Evolutionary conservation across 1,284 basidiomycete species (phyloP).

Genomic region (Rhodotorula sp.): DNA sequence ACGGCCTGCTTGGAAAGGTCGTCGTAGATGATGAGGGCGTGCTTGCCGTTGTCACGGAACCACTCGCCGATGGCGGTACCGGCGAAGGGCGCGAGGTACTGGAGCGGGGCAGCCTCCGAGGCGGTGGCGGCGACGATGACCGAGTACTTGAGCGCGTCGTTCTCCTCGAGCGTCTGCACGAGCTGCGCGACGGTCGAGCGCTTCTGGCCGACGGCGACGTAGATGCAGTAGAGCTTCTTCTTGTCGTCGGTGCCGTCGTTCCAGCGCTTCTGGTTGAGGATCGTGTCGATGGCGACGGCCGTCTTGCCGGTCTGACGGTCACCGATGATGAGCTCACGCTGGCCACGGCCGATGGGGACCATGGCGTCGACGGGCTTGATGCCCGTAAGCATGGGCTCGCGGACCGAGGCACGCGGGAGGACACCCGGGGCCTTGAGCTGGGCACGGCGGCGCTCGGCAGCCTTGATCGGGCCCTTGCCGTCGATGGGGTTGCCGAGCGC

Average conservation of each 20-base stretch:
- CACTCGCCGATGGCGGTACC: slow-evolving; percentile 99
- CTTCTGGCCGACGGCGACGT: slow-evolving; percentile 99
- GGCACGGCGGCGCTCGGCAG: slow-evolving; percentile 89
- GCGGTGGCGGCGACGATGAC: slow-evolving; percentile 99
- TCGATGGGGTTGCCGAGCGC: slow-evolving; percentile 99
- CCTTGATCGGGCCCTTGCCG: slow-evolving; percentile 95
- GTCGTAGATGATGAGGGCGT: slow-evolving; percentile 96
- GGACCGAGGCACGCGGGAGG: slow-evolving; percentile 97
- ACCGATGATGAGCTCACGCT: slow-evolving; percentile 99
- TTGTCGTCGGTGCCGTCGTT: slow-evolving; percentile 93
- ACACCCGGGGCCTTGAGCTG: slow-evolving; percentile 99
- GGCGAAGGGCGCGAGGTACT: slow-evolving; percentile 99
- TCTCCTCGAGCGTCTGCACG: slow-evolving; percentile 98
- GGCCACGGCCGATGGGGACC: slow-evolving; percentile 99
- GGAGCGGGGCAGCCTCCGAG: slow-evolving; percentile 96
- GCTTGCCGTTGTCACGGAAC: slow-evolving; percentile 99
- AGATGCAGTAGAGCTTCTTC: slow-evolving; percentile 96
- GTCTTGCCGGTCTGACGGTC: slow-evolving; percentile 99
- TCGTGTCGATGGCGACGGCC: slow-evolving; percentile 98
- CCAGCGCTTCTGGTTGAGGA: slow-evolving; percentile 99
- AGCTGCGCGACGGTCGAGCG: slow-evolving; percentile 99
- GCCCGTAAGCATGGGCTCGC: slow-evolving; percentile 99
- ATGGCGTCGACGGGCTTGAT: slow-evolving; percentile 99
- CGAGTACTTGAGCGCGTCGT: slow-evolving; percentile 99
- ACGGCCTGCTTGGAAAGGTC: slow-evolving; percentile 99